Evolutionary conservation across 345 rosid genomes (phyloP).

Genomic region (Eucalyptus sp.): DNA sequence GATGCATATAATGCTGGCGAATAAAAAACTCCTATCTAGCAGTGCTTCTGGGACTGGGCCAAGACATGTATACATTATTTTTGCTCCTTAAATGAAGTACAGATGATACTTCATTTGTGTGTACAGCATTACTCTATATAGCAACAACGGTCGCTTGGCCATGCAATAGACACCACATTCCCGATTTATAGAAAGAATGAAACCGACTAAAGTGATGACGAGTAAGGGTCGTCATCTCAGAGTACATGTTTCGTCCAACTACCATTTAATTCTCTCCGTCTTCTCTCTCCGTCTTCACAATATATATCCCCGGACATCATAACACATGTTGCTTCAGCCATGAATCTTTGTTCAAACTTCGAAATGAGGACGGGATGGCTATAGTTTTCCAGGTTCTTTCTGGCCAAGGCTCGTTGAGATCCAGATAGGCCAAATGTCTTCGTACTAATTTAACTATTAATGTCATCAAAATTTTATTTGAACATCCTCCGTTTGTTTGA

Average conservation of each 20-base stretch:
- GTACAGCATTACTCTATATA: no score
- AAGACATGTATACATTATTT: neutral
- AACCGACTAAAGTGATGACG: neutral
- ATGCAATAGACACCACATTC: no score
- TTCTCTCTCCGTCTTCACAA: neutral
- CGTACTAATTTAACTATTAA: no score
- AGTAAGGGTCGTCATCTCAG: no score
- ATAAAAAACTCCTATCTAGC: neutral
- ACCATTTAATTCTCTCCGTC: neutral
- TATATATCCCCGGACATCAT: neutral
- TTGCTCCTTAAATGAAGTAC: neutral
- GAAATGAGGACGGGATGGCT: no score
- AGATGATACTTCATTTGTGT: neutral
- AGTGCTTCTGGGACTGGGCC: neutral
- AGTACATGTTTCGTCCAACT: neutral
- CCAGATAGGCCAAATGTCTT: neutral
- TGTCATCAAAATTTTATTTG: no score
- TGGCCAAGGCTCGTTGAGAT: neutral
- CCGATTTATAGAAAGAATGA: neutral
- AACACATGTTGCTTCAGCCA: neutral
- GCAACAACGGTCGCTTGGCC: neutral
- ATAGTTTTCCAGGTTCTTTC: neutral
- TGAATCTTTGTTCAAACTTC: neutral
- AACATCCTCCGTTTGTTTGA: no score
- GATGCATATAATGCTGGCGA: neutral